Base-by-base conservation (phyloP, 1,139 yeast genomes). In the Protomyces arabidopsidicola region DNA sequence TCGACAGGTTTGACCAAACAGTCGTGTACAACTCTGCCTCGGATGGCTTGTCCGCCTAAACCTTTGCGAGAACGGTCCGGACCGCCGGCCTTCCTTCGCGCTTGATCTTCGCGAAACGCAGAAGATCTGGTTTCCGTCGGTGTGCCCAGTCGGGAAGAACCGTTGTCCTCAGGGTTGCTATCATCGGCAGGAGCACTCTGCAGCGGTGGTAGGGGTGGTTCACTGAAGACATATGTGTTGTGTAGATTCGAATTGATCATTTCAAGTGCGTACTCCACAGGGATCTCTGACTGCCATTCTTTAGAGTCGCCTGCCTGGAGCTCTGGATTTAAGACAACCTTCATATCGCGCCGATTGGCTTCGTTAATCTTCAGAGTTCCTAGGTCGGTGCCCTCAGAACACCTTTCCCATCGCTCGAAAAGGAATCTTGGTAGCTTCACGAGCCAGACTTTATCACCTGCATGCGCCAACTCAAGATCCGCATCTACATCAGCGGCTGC, bases 151-250 rank as follows among this genome's bases (percentile, higher is more conserved):
- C 36, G 36, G 5, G 53, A 14, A 2, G 52, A 36, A 16, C 27
- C 9, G 10, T 45, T 38, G 16, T 38, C 61, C 14, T 27, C 42
- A 31, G 56, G 56, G 12, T 39, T 58, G 22, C 36, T 48, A 9
- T 34, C 18, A 10, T 55, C 24, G 14, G 65, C 38, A 12, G 65
- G 67, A 16, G 60, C 57, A 14, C 53, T 51, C 24, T 61, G 39
- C 27, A 61, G 60, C 20, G 62, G 53, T 14, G 66, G 63, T 24
- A 51, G 51, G 2, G 90, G 91, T 72, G 89, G 87, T 76, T 93
- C 98, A 35, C 91, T 86, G 74, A 93, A 90, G n/a, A 90, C 89
- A 73, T 82, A 93, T 66, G 95, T 88, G 73, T 91, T 93, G 56
- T 75, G 74, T 9, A 90, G 96, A 67, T 84, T 85, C 52, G 88